These are phyloP conservation scores for Entophlyctis luteolus DNA, from an alignment of 192 early-diverging fungal genomes.

Conservation along the genomic window DNA sequence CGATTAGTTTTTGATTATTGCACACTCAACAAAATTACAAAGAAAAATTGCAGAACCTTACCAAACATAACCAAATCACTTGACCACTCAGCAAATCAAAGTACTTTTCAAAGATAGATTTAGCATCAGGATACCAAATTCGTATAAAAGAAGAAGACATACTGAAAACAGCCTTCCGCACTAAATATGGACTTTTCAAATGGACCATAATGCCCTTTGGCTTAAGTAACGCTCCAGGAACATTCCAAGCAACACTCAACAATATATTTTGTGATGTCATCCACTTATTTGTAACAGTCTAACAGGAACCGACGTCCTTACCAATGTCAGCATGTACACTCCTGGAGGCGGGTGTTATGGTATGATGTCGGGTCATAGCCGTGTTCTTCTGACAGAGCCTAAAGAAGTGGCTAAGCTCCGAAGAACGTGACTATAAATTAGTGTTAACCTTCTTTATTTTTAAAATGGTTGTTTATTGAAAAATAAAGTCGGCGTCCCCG, in stretches of 20 bases:
- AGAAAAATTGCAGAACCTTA: slow-evolving; percentile 21
- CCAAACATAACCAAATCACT: slow-evolving; percentile 20
- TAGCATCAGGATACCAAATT: slow-evolving; percentile 24
- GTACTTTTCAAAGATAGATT: slow-evolving; percentile 23
- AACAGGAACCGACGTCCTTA: no score
- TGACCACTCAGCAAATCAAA: not conserved
- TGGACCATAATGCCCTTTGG: slow-evolving; percentile 64
- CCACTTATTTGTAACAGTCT: no score
- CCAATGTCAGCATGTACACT: no score
- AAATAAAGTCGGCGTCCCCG: no score
- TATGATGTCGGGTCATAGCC: no score
- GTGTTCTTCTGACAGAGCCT: no score
- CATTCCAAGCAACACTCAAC: slow-evolving; percentile 51
- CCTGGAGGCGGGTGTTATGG: no score
- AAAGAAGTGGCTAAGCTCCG: no score
- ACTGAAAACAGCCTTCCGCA: slow-evolving; percentile 28
- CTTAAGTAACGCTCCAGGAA: slow-evolving; percentile 53
- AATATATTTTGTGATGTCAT: slow-evolving; percentile 36
- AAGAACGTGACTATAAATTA: no score
- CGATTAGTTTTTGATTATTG: slow-evolving; percentile 23
- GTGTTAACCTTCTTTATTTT: no score
- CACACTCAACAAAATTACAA: slow-evolving; percentile 42
- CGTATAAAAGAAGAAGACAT: not conserved
- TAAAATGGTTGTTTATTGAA: no score
- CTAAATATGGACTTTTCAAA: slow-evolving; percentile 44